phyloP scores from a whole-genome alignment of 306 rosid species.

The Notholithocarpus densiflorus region DNA sequence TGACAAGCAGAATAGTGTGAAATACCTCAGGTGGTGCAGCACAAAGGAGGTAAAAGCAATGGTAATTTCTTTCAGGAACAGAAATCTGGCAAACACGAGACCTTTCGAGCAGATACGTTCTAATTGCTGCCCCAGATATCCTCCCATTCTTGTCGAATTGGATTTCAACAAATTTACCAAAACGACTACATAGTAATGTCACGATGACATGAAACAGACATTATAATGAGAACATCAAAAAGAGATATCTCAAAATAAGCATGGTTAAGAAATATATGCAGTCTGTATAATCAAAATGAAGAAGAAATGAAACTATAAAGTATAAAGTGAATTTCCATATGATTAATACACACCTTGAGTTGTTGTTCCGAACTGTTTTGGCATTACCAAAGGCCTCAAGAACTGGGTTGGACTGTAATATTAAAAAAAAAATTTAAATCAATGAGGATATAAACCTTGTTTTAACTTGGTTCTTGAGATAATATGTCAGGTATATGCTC shows the following conservation, averaged over 20 bases:
- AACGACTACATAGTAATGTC: conserved; percentile 77
- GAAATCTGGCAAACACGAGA: conserved; percentile 98
- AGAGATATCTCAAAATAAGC: no score
- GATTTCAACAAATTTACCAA: conserved; percentile 97
- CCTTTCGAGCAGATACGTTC: conserved; percentile 94
- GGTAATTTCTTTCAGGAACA: conserved; percentile 94
- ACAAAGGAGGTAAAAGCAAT: conserved; percentile 98
- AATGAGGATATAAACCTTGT: not conserved
- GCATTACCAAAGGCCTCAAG: conserved; percentile 99
- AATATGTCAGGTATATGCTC: no score
- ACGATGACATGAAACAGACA: conserved; percentile 12
- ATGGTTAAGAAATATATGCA: no score
- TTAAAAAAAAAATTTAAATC: conserved; percentile 8
- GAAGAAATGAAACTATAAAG: no score
- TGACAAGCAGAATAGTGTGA: conserved; percentile 20
- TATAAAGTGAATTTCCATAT: not conserved
- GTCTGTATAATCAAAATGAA: no score
- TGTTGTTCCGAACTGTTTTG: conserved; percentile 91
- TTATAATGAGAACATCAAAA: not conserved
- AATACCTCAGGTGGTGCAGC: conserved; percentile 90
- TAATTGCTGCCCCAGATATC: conserved; percentile 93
- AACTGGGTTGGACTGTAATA: conserved; percentile 92
- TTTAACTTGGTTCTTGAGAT: no score
- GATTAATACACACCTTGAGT: conserved; percentile 74
- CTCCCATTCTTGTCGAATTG: conserved; percentile 98